These are phyloP conservation scores for Alternaria gaisen DNA, from an alignment of 2,329 filamentous ascomycete species.

Conservation along the genomic window DNA sequence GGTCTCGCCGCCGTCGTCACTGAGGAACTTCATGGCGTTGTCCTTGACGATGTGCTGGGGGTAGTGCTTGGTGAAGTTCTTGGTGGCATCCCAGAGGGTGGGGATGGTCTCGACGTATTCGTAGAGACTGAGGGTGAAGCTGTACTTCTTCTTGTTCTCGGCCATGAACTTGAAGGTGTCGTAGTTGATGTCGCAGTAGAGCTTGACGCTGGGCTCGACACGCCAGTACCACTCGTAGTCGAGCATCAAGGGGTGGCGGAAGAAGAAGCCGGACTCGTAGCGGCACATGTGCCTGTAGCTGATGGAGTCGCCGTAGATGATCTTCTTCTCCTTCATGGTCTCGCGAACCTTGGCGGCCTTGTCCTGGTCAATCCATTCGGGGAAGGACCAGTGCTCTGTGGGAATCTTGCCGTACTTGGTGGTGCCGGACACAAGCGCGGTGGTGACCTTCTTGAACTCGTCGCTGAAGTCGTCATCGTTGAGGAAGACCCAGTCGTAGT, in stretches of 20 bases:
- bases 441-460: conserved; percentile 91
- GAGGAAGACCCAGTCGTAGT: conserved; percentile 99
- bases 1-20: conserved; percentile 86
- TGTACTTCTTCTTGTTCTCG: conserved; percentile 97
- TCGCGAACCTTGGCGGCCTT: conserved; percentile 89
- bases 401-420: conserved; percentile 91
- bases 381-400: conserved; percentile 96
- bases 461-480: conserved; percentile 96
- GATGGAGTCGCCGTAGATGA: conserved; percentile 97
- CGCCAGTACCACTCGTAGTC: conserved; percentile 99
- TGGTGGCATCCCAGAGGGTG: conserved; percentile 92
- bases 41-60: conserved; percentile 85
- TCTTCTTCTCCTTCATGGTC: conserved; percentile 92
- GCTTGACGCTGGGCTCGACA: conserved; percentile 94
- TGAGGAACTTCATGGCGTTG: conserved; percentile 91
- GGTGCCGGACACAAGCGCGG: conserved; percentile 87
- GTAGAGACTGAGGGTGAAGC: conserved; percentile 92
- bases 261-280: conserved; percentile 99
- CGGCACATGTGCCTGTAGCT: conserved; percentile 99
- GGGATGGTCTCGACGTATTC: conserved; percentile 97
- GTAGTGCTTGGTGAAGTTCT: conserved; percentile 90
- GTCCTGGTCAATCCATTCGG: conserved; percentile 93
- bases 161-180: conserved; percentile 97
- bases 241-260: conserved; percentile 89
- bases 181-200: conserved; percentile 94